Conservation (phyloP, 2,329 filamentous ascomycete species). For the Aspergillus thermomutatus region DNA sequence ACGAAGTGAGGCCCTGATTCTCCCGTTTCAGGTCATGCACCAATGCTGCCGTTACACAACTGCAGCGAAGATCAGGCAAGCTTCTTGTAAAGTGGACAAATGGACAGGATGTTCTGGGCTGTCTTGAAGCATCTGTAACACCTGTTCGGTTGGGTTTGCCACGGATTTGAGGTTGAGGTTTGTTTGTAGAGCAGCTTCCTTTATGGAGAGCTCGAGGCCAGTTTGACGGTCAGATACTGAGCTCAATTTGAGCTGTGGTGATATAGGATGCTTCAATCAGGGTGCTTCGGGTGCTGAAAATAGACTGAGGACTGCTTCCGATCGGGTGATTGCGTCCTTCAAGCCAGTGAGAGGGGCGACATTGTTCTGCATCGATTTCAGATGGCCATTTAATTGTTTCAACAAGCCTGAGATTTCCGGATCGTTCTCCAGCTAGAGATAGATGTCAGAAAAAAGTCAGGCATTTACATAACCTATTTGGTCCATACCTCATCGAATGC, state of each 20-base stretch:
- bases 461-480: not conserved
- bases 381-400: conserved; percentile 41
- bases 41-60: not conserved
- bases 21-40: not conserved
- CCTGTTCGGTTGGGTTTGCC: not conserved
- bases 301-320: conserved; percentile 34
- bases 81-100: not conserved
- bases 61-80: not conserved
- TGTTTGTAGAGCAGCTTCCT: not conserved
- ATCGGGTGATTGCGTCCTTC: conserved; percentile 35
- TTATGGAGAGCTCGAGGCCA: not conserved
- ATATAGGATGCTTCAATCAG: conserved; percentile 25
- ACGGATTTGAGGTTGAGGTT: not conserved
- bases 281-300: conserved; percentile 20
- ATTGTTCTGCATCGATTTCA: conserved; percentile 45
- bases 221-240: not conserved
- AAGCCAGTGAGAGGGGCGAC: conserved; percentile 35
- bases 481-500: conserved; percentile 33
- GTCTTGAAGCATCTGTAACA: not conserved
- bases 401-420: conserved; percentile 35
- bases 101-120: not conserved
- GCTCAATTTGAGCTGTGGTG: not conserved
- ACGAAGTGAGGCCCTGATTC: not conserved
- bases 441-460: conserved; percentile 9
- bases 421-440: conserved; percentile 34